Evolutionary conservation across 2,329 filamentous ascomycete genomes (phyloP).

Genomic region (Aspergillus pseudonomiae): DNA sequence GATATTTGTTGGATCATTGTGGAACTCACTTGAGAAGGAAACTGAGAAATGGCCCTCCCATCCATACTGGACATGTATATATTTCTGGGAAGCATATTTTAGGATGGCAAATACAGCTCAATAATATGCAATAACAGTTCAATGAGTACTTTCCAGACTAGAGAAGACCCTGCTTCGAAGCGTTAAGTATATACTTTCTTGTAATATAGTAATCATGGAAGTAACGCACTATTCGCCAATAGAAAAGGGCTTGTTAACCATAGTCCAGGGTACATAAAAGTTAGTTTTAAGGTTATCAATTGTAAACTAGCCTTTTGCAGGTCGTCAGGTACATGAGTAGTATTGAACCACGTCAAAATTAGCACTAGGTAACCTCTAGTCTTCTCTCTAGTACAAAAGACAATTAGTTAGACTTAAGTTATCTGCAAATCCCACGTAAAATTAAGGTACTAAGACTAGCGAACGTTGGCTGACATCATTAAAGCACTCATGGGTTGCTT

Average conservation of each 20-base stretch:
- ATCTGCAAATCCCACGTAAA: background rate
- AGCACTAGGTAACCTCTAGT: background rate
- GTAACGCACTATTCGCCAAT: background rate
- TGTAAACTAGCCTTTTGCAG: background rate
- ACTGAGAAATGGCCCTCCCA: background rate
- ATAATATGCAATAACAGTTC: background rate
- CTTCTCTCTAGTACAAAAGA: background rate
- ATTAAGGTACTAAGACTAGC: background rate
- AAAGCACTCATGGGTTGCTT: background rate
- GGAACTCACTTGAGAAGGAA: background rate
- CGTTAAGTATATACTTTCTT: background rate
- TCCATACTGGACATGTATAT: background rate
- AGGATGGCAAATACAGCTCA: background rate
- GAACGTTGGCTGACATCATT: background rate
- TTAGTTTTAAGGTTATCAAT: background rate
- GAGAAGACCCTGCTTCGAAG: background rate
- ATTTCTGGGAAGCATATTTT: background rate
- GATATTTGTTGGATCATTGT: background rate
- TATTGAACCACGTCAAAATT: background rate
- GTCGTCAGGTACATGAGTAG: background rate
- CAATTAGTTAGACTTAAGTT: background rate
- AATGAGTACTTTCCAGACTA: background rate
- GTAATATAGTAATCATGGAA: background rate
- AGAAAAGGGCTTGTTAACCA: background rate
- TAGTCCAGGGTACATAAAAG: background rate